phyloP scores from a whole-genome alignment of 192 early-diverging fungal species.

The Allomyces macrogynus region DNA sequence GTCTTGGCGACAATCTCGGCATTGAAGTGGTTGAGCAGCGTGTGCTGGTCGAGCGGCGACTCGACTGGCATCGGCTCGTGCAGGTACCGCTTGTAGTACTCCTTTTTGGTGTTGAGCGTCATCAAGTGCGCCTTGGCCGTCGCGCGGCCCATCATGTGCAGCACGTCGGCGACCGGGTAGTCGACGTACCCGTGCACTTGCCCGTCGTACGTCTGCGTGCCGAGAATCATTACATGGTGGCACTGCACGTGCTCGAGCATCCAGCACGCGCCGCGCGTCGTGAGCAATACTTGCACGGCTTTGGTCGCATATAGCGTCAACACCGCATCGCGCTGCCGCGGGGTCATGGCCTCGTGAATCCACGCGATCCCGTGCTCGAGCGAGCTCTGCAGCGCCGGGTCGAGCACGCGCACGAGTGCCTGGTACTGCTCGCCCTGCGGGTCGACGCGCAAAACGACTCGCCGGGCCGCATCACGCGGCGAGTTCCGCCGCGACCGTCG shows the following conservation, averaged over 20 bases:
- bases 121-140: slow-evolving; percentile 75
- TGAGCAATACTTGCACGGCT: slow-evolving; percentile 74
- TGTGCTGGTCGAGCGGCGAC: slow-evolving; percentile 72
- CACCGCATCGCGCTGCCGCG: slow-evolving; percentile 51
- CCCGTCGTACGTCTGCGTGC: slow-evolving; percentile 83
- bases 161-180: slow-evolving; percentile 81
- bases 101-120: slow-evolving; percentile 85
- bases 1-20: slow-evolving; percentile 88
- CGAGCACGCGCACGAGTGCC: slow-evolving; percentile 37
- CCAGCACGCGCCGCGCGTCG: slow-evolving; percentile 83
- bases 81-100: slow-evolving; percentile 95
- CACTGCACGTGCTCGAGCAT: slow-evolving; percentile 26
- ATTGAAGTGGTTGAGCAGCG: slow-evolving; percentile 89
- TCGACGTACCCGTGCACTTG: slow-evolving; percentile 92
- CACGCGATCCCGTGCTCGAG: slow-evolving; percentile 67
- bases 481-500: slow-evolving; percentile 68
- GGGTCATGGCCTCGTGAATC: slow-evolving; percentile 74
- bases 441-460: slow-evolving; percentile 51
- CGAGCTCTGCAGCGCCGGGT: slow-evolving; percentile 47
- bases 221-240: slow-evolving; percentile 53
- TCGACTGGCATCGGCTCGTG: slow-evolving; percentile 91
- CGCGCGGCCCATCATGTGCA: slow-evolving; percentile 97
- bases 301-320: slow-evolving; percentile 49
- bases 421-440: slow-evolving; percentile 37
- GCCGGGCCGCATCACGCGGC: slow-evolving; percentile 60